Evolutionary conservation across 202 grass and related monocot species (phyloP).

Genomic region (Hordeum pubiflorum): DNA sequence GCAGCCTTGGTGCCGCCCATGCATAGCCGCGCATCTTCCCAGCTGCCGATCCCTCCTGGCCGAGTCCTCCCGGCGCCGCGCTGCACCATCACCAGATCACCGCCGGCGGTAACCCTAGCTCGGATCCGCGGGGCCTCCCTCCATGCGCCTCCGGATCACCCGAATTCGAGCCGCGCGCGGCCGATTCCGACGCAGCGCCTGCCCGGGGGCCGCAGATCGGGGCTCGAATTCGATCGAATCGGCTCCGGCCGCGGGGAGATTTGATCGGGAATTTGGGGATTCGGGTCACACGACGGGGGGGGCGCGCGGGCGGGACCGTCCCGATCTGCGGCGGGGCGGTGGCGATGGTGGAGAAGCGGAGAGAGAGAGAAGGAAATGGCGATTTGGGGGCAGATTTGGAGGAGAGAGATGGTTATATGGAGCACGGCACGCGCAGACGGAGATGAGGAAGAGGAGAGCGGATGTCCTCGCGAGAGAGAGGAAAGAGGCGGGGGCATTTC

Average conservation of each 20-base stretch:
- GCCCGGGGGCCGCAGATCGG: conserved; percentile 23
- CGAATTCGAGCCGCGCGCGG: conserved; percentile 13
- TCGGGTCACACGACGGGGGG: background rate
- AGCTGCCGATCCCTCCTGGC: conserved; percentile 50
- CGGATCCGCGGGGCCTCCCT: conserved; percentile 26
- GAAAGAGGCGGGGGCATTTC: conserved; percentile 4
- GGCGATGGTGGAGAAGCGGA: background rate
- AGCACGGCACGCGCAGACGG: conserved; percentile 8
- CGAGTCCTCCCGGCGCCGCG: conserved; percentile 31
- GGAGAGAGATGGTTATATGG: conserved; percentile 39
- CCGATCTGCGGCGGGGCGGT: conserved; percentile 25
- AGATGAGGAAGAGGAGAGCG: conserved; percentile 11
- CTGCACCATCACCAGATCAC: conserved; percentile 58
- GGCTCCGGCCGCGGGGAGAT: conserved; percentile 6
- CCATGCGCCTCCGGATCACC: conserved; percentile 18
- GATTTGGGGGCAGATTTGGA: conserved; percentile 21
- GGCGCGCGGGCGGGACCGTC: background rate
- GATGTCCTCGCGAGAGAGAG: conserved; percentile 28
- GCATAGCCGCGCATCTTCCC: conserved; percentile 74
- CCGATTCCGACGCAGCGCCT: conserved; percentile 1
- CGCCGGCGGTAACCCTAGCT: conserved; percentile 26
- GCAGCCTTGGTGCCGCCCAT: conserved; percentile 61
- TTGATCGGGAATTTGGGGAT: conserved; percentile 11
- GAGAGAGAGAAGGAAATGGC: conserved; percentile 17
- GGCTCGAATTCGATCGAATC: conserved; percentile 30